Evolutionary conservation across 768 basidiomycete genomes (phyloP).

Genomic region (Agaricus subrufescens): DNA sequence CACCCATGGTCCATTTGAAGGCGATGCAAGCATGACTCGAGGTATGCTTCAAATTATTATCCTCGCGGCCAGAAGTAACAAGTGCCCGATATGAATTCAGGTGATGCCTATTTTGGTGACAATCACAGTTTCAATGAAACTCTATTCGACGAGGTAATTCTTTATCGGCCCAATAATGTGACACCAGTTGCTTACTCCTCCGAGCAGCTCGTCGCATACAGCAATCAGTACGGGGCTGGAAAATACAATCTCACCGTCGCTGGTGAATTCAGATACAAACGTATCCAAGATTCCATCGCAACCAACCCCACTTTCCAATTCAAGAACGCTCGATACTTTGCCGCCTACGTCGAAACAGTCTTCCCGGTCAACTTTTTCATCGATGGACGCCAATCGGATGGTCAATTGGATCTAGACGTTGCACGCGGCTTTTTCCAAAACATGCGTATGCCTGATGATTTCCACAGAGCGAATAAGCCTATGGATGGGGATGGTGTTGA

Average conservation of each 20-base stretch:
- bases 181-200: neutral
- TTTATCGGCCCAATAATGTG: neutral
- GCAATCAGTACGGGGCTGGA: conserved; percentile 16
- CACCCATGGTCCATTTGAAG: conserved; percentile 17
- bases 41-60: neutral
- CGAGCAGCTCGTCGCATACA: conserved; percentile 12
- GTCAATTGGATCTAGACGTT: conserved; percentile 10
- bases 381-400: conserved; percentile 14
- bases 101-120: conserved; percentile 16
- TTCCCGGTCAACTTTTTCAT: conserved; percentile 16
- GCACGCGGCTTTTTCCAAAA: conserved; percentile 17
- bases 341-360: conserved; percentile 12
- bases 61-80: neutral
- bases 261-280: conserved; percentile 12
- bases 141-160: conserved; percentile 14
- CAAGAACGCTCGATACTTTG: conserved; percentile 12
- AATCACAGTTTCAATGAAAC: conserved; percentile 19
- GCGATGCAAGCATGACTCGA: conserved; percentile 13
- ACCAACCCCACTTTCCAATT: conserved; percentile 16
- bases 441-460: conserved; percentile 14
- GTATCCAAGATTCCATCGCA: conserved; percentile 18
- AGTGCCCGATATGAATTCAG: neutral
- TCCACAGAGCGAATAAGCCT: conserved; percentile 11
- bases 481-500: neutral
- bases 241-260: conserved; percentile 16